Evolutionary conservation across 2,329 filamentous ascomycete genomes (phyloP), one percentile per base, ranked within the genome.

Genomic region (Capronia coronata): DNA sequence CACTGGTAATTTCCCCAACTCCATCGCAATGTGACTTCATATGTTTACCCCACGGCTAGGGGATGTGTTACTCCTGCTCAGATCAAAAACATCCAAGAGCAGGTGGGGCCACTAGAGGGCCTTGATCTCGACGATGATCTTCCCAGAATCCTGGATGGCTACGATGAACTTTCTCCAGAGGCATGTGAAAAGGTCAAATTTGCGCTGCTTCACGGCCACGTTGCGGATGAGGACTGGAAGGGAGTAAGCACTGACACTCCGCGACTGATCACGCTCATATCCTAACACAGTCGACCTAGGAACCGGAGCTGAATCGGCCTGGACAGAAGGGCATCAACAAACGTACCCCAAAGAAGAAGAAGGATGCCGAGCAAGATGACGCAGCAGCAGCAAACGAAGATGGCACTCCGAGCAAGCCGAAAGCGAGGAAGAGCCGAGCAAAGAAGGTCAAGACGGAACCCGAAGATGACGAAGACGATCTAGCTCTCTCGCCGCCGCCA

Each of bases 151-250:
- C 74, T 96, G 48, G 87, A 95, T 64, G 88, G 87, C 51, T 94
- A 79, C 56, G 87, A 94, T 18, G 87, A 93, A 55, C 68, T 94
- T 2, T 70, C 82, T 30, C 70, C 75, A 0, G 83, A 87, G 1
- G 61, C 80, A 1, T 80, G 90, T 67, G 79, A 79, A 38, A 95
- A 93, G 73, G 73, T 96, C 57, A 74, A 77, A 43, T 77, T 77
- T 39, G 87, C 85, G 44, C 67, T 96, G 19, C 75, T 77, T 51
- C 77, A 90, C 64, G 88, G 87, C 19, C 86, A 93, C 61, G 84
- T 97, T 60, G 84, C 86, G 59, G 76, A 87, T 35, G 83, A 87
- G 44, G 91, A 96, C 60, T 96, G 88, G 81, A 91, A 84, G 27
- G 88, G 88, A 10, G 89, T 94, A 76, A 70, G 85, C 73, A 25